A percentile compares a stretch with the other conserved stretches of the same genome.
Evolutionary conservation across 2,329 filamentous ascomycete species (phyloP).

Genomic region (Apiospora rasikravindrae): DNA sequence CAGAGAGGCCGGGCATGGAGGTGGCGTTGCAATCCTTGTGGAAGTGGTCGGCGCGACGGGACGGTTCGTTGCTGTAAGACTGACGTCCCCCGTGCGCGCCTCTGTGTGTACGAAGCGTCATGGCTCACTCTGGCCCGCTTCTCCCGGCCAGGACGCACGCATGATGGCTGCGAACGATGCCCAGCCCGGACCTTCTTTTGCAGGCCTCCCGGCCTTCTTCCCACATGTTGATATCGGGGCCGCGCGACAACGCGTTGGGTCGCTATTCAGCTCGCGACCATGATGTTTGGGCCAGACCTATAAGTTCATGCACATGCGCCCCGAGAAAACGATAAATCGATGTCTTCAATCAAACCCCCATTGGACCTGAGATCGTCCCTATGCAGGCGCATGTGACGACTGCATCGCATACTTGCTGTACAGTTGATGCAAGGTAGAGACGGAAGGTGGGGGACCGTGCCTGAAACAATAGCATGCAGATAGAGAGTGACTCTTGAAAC

Average conservation of each 20-base stretch:
- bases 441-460: neutral
- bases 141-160: too few species aligned
- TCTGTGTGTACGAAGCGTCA: neutral
- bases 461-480: neutral
- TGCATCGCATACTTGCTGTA: too few species aligned
- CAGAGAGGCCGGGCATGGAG: neutral
- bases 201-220: neutral
- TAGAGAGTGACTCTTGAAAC: neutral
- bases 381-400: neutral
- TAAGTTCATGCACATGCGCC: neutral
- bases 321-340: neutral
- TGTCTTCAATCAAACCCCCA: too few species aligned
- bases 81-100: too few species aligned
- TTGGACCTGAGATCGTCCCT: neutral
- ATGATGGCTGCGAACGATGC: too few species aligned
- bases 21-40: neutral
- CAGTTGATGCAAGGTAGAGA: neutral
- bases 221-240: neutral
- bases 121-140: too few species aligned
- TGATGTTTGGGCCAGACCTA: neutral
- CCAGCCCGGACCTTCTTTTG: neutral
- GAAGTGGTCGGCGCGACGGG: neutral
- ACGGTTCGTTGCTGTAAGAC: neutral
- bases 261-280: neutral
- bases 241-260: neutral